Evolutionary conservation across 768 basidiomycete genomes (phyloP).

Genomic region (Chalciporus pseudorubinellus): DNA sequence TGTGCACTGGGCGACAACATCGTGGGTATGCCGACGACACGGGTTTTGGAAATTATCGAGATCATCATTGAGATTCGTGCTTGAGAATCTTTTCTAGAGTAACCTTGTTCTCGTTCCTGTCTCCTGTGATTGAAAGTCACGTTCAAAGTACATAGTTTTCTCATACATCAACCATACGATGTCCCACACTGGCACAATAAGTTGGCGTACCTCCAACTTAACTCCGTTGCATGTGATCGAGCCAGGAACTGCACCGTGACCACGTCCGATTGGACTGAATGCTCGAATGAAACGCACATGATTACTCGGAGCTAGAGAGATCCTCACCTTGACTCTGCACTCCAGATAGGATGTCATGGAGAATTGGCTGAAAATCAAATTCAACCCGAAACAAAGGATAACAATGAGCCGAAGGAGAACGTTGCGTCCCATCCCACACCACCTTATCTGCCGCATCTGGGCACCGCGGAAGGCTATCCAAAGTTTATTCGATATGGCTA

Average conservation of each 20-base stretch:
- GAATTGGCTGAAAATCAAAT: not conserved
- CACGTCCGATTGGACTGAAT: not conserved
- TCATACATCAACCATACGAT: not conserved
- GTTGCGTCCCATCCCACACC: not conserved
- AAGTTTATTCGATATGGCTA: slow-evolving; percentile 21
- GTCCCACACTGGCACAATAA: slow-evolving; percentile 1
- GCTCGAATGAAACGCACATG: not conserved
- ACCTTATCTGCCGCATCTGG: not conserved
- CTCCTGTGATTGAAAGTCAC: slow-evolving; percentile 5
- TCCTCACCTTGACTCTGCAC: not conserved
- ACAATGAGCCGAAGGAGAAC: not conserved
- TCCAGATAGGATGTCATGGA: not conserved
- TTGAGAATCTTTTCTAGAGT: slow-evolving; percentile 6
- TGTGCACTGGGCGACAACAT: slow-evolving; percentile 1
- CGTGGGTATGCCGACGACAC: slow-evolving; percentile 10
- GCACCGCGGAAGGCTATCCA: not conserved
- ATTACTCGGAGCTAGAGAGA: not conserved
- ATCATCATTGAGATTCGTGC: slow-evolving; percentile 7
- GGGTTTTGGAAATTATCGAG: not conserved
- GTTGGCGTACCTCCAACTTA: not conserved
- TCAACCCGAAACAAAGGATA: slow-evolving; percentile 1
- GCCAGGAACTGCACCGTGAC: slow-evolving; percentile 2
- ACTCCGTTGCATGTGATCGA: slow-evolving; percentile 4
- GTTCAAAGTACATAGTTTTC: not conserved
- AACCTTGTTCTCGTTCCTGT: not conserved